Evolutionary conservation across 73 alveolate species (phyloP).

Genomic region (Durusdinium trenchii): DNA sequence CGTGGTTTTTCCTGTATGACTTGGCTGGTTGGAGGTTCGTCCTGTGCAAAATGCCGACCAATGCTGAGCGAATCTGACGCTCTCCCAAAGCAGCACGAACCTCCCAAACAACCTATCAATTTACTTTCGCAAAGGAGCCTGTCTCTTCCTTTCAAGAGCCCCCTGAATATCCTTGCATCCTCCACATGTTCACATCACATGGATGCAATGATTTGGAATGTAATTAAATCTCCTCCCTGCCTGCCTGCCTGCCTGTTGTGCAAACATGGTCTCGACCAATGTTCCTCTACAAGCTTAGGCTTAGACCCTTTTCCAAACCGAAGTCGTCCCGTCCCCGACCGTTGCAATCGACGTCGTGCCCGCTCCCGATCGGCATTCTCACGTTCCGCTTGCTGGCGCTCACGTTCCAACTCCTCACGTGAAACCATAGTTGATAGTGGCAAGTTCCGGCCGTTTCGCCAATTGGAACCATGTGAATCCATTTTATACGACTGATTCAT

Average conservation of each 20-base stretch:
- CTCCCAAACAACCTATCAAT: too few relatives aligned
- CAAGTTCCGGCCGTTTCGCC: neutral
- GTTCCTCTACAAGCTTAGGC: neutral
- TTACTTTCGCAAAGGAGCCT: too few relatives aligned
- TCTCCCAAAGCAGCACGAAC: too few relatives aligned
- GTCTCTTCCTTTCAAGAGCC: too few relatives aligned
- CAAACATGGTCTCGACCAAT: neutral
- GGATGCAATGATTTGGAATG: neutral
- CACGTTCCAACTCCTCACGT: slow-evolving; percentile 58
- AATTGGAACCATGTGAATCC: neutral
- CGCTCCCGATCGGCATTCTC: slow-evolving; percentile 78
- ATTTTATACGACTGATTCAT: too few relatives aligned
- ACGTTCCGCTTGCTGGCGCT: slow-evolving; percentile 88
- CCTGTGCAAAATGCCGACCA: too few relatives aligned
- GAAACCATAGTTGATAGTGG: neutral
- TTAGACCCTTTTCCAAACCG: neutral
- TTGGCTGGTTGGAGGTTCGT: too few relatives aligned
- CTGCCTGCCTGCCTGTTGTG: neutral
- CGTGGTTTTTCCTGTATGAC: too few relatives aligned
- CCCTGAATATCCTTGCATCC: slow-evolving; percentile 27
- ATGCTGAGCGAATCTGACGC: too few relatives aligned
- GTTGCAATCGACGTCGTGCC: too few relatives aligned
- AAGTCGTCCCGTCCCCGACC: neutral
- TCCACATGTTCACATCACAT: neutral
- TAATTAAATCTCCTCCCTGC: neutral